phyloP scores from a whole-genome alignment of 176 grass and related monocot species.

The Carex pumila region DNA sequence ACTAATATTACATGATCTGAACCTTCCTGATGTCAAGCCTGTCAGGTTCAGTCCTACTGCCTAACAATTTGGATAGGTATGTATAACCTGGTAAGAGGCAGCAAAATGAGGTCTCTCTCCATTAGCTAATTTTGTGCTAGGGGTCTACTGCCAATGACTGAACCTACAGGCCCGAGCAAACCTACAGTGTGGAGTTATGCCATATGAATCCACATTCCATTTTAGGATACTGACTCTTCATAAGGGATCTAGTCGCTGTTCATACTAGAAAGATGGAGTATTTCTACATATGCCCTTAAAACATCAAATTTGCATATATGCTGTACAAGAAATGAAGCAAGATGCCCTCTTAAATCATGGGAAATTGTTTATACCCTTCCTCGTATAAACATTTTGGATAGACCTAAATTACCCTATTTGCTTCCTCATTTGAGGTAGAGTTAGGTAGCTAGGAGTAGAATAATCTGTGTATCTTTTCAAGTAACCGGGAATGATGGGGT shows the following conservation, averaged over 20 bases:
- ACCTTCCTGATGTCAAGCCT: neutral
- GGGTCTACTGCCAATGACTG: neutral
- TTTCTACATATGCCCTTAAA: neutral
- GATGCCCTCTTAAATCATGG: neutral
- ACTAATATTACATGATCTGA: neutral
- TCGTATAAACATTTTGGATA: neutral
- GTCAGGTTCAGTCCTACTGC: neutral
- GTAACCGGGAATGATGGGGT: neutral
- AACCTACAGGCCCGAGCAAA: neutral
- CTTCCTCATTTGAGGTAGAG: neutral
- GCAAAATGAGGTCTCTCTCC: neutral
- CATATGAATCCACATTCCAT: neutral
- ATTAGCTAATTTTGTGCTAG: neutral
- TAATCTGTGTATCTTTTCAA: neutral
- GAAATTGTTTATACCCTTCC: neutral
- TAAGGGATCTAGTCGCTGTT: neutral
- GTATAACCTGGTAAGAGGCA: neutral
- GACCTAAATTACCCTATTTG: neutral
- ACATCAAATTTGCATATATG: neutral
- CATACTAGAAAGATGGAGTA: neutral
- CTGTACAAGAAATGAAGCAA: neutral
- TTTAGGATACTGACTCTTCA: neutral
- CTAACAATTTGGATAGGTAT: neutral
- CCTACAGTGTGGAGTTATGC: neutral
- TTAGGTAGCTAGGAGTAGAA: neutral